Evolutionary conservation across 768 basidiomycete species (phyloP).

Genomic region (Suillus spraguei): DNA sequence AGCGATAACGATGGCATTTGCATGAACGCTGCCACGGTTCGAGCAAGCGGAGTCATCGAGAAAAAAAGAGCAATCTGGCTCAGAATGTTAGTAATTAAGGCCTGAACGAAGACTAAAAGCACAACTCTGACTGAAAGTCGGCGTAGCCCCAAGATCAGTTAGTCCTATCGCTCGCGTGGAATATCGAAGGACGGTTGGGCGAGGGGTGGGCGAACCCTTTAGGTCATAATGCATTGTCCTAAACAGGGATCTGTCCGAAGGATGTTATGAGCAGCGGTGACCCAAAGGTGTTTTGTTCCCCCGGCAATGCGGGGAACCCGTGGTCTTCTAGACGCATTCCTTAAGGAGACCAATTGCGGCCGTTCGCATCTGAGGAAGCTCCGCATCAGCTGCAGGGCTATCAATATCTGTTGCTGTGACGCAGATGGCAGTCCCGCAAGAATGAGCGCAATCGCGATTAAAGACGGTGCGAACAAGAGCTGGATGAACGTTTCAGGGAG

Average conservation of each 20-base stretch:
- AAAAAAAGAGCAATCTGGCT: slow-evolving; percentile 85
- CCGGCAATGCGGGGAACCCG: no score
- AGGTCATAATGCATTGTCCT: no score
- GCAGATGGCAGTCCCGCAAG: no score
- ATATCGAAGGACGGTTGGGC: slow-evolving; percentile 64
- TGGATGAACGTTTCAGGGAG: slow-evolving; percentile 66
- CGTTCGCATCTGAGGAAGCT: no score
- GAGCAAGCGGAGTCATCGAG: slow-evolving; percentile 82
- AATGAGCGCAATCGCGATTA: slow-evolving; percentile 41
- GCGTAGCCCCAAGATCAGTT: slow-evolving; percentile 95
- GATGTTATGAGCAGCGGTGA: no score
- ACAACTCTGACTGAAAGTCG: slow-evolving; percentile 66
- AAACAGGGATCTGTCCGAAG: no score
- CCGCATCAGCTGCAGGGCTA: no score
- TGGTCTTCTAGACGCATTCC: no score
- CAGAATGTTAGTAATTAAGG: slow-evolving; percentile 1
- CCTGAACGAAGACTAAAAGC: not conserved
- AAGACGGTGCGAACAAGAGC: slow-evolving; percentile 54
- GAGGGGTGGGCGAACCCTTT: slow-evolving; percentile 72
- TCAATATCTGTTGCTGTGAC: no score
- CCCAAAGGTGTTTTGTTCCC: no score
- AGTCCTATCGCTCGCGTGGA: slow-evolving; percentile 76
- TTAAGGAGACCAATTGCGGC: no score
- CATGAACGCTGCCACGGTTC: slow-evolving; percentile 78
- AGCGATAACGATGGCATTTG: slow-evolving; percentile 85